Evolutionary conservation across 257 asterid genomes (phyloP).

Genomic region (Nicotiana undulata): DNA sequence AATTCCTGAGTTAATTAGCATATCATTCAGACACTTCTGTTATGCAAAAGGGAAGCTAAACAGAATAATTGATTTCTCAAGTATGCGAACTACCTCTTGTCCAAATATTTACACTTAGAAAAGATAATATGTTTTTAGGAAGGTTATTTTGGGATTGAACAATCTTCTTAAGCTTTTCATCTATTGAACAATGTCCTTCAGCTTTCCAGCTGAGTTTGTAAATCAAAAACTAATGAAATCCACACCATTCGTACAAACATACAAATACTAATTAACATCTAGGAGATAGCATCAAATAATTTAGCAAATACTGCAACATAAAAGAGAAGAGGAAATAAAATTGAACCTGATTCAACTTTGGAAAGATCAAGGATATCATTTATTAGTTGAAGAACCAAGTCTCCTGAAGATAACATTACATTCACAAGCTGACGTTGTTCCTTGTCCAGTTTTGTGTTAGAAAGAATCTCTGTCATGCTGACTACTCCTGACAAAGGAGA

Average conservation of each 20-base stretch:
- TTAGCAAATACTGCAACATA: background rate
- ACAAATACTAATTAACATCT: background rate
- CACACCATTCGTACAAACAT: background rate
- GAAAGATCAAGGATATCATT: conserved; percentile 93
- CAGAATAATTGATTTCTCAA: background rate
- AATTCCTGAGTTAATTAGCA: background rate
- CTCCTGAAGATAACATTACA: conserved; percentile 50
- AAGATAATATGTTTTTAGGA: background rate
- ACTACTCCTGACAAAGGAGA: conserved; percentile 92
- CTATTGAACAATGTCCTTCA: background rate
- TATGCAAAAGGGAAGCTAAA: background rate
- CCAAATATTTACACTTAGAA: background rate
- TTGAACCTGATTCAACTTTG: conserved; percentile 56
- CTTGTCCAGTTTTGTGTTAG: conserved; percentile 67
- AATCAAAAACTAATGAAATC: background rate
- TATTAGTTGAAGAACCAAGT: conserved; percentile 62
- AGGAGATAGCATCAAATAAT: background rate
- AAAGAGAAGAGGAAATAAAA: background rate
- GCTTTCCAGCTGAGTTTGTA: background rate
- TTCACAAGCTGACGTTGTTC: conserved; percentile 57
- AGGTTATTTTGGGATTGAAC: background rate
- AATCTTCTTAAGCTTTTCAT: background rate
- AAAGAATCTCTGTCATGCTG: conserved; percentile 86
- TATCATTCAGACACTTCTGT: background rate
- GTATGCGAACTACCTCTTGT: background rate